Conservation (phyloP, 495 filamentous ascomycete genomes). For the Tuber calosporum region DNA sequence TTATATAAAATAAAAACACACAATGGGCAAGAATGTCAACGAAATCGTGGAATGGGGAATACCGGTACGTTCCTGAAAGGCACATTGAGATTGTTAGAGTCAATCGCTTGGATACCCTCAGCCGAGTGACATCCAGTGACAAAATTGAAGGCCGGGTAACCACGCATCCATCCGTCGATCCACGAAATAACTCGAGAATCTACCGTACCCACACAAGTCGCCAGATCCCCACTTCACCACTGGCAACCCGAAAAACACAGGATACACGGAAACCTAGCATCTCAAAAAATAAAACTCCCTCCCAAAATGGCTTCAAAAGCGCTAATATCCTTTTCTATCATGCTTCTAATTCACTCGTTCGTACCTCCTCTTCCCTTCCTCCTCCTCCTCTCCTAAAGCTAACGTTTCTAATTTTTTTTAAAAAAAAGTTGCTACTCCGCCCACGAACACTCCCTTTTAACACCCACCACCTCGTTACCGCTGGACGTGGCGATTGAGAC, state of each 20-base stretch:
- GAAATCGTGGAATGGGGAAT: too few species aligned
- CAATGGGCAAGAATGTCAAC: too few species aligned
- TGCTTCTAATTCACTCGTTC: conserved; percentile 38
- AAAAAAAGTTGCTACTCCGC: conserved; percentile 64
- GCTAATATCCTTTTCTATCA: conserved; percentile 25
- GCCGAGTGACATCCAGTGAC: too few species aligned
- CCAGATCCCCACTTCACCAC: too few species aligned
- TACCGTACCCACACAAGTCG: too few species aligned
- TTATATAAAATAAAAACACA: too few species aligned
- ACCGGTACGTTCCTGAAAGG: too few species aligned
- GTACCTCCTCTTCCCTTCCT: not conserved
- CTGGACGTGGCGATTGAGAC: conserved; percentile 74
- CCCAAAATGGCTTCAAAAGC: conserved; percentile 7
- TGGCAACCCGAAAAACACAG: not conserved
- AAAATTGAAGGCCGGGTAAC: too few species aligned
- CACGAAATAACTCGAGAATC: too few species aligned
- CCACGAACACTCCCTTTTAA: conserved; percentile 69
- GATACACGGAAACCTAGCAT: not conserved
- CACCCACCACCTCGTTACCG: conserved; percentile 48
- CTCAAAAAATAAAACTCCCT: not conserved
- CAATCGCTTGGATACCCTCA: too few species aligned
- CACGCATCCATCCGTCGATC: too few species aligned
- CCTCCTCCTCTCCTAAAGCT: not conserved
- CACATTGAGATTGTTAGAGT: too few species aligned
- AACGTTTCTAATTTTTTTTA: conserved; percentile 44